phyloP scores from a whole-genome alignment of 2,329 filamentous ascomycete genomes.

The Lizonia empirigonia region DNA sequence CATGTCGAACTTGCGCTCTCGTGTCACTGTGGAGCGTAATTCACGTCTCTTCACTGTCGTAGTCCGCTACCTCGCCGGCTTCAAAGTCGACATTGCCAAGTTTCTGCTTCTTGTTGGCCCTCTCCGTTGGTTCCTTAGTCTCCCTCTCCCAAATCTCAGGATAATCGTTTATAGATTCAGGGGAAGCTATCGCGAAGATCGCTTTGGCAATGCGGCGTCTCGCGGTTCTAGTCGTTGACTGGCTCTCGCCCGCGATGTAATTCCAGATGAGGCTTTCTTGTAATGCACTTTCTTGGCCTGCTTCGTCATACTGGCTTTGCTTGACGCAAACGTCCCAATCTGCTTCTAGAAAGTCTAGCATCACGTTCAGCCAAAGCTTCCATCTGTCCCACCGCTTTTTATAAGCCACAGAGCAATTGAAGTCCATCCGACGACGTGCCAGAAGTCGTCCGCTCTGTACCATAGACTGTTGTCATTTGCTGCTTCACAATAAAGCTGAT shows the following conservation, averaged over 20 bases:
- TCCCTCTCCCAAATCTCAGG: conserved; percentile 72
- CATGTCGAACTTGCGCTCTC: conserved; percentile 7
- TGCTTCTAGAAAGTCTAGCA: conserved; percentile 76
- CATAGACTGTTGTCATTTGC: conserved; percentile 72
- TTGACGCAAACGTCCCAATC: conserved; percentile 67
- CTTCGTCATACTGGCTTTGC: conserved; percentile 30
- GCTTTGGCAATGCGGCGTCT: conserved; percentile 65
- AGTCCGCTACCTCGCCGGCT: conserved; percentile 63
- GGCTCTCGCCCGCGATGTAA: conserved; percentile 58
- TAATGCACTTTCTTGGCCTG: conserved; percentile 41
- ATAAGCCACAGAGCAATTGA: conserved; percentile 81
- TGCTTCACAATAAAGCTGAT: conserved; percentile 51
- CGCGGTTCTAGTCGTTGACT: conserved; percentile 45
- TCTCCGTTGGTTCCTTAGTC: conserved; percentile 55
- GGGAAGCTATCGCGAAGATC: conserved; percentile 68
- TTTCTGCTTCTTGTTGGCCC: conserved; percentile 59
- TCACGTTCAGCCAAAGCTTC: conserved; percentile 78
- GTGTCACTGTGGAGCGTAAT: conserved; percentile 21
- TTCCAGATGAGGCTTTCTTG: conserved; percentile 64
- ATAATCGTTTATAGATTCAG: conserved; percentile 60
- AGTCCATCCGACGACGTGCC: conserved; percentile 90
- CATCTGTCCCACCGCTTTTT: conserved; percentile 80
- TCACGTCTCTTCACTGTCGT: conserved; percentile 47
- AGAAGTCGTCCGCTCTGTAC: conserved; percentile 81
- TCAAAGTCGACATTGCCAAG: conserved; percentile 63